Conservation (phyloP, 371 early-diverging fungal species). For the Syncephalastrum contaminatum region DNA sequence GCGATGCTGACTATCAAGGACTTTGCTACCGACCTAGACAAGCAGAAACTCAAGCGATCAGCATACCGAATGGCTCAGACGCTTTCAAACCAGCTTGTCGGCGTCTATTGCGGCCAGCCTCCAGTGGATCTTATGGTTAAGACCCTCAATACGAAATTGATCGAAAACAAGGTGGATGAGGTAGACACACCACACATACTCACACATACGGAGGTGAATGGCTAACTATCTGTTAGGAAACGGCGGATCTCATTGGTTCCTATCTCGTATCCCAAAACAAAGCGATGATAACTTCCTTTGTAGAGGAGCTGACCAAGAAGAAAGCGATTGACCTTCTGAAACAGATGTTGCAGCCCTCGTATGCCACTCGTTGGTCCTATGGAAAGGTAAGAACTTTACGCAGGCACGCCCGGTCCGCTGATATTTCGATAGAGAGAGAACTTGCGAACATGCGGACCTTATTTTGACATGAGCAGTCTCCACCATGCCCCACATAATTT, state of each 20-base stretch:
- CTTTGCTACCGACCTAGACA: constrained; percentile 91
- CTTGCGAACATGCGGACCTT: constrained; percentile 65
- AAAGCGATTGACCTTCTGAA: constrained; percentile 86
- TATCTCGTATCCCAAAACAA: constrained; percentile 86
- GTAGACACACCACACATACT: constrained; percentile 23
- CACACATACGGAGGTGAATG: neutral
- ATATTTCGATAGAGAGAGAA: constrained; percentile 35
- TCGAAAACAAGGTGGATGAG: constrained; percentile 81
- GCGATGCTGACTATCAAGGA: constrained; percentile 91
- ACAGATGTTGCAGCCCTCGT: constrained; percentile 68
- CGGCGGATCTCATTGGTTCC: constrained; percentile 78
- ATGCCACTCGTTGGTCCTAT: constrained; percentile 72
- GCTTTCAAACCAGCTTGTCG: constrained; percentile 75
- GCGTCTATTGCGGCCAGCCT: constrained; percentile 93
- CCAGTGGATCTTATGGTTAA: constrained; percentile 78
- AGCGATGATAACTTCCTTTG: constrained; percentile 84
- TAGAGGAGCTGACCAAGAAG: constrained; percentile 90
- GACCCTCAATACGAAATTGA: constrained; percentile 71
- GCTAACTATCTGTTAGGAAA: constrained; percentile 9
- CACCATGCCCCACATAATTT: constrained; percentile 73
- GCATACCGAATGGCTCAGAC: constrained; percentile 94
- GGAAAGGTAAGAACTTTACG: constrained; percentile 53
- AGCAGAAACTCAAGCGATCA: constrained; percentile 83
- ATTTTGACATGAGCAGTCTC: constrained; percentile 79
- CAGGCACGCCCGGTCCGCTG: neutral